Evolutionary conservation across 257 asterid species (phyloP), one percentile per base, ranked within the genome.

Genomic region (Echium plantagineum): DNA sequence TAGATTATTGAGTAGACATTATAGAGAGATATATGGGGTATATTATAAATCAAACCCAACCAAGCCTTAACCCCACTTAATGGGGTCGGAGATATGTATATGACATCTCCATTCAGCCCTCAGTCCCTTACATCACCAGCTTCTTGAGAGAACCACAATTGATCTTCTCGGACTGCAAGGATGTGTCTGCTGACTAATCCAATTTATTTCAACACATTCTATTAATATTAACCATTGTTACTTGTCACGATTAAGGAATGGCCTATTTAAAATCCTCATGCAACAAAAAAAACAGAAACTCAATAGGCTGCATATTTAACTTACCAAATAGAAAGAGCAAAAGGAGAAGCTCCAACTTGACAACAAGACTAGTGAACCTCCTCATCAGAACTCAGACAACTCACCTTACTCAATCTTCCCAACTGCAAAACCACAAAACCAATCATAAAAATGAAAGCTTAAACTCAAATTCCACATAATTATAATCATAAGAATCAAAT

Each of bases 291-390:
- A 53, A 63, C 21, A 52, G 21, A 59, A n/a, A 52, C 52, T 9
- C 21, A 52, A 62, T 2, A 62, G 55, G 31, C 20, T 53, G n/a
- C 32, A 58, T 32, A 60, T 22, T 60, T 59, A 62, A 74, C 80
- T 63, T 75, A 86, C 97, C 93, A 71, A 75, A 66, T 21, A 81
- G 62, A 60, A 82, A 73, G 73, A 89, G 78, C 72, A 74, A 65
- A 71, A 80, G 65, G 49, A 75, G 55, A 60, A 74, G 55, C 62
- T 76, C 70, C 61, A 75, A 66, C 67, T 69, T 65, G 42, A 71
- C 64, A 66, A 71, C 63, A 64, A 55, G 52, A 69, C 63, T 58
- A 35, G 21, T 63, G 66, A 51, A 67, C 71, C 72, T 73, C 81
- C 76, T 78, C 90, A 81, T 80, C 62, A 66, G 63, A 78, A 68